phyloP scores from a whole-genome alignment of 257 asterid genomes.

The Agastache rugosa region DNA sequence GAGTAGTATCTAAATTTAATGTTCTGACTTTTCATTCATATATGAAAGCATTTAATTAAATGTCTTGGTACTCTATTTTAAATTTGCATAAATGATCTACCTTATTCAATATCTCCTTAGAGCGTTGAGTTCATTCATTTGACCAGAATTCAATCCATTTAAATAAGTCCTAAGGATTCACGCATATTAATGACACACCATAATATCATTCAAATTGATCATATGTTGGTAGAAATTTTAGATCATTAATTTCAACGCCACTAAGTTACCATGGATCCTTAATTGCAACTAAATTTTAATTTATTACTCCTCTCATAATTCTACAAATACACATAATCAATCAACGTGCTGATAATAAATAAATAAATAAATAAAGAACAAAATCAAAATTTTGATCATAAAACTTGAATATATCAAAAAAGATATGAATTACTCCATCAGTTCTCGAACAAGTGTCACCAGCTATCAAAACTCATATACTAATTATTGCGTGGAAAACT shows the following conservation, averaged over 20 bases:
- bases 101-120: constrained; percentile 16
- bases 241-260: neutral
- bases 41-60: constrained; percentile 39
- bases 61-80: neutral
- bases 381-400: neutral
- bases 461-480: too few species aligned
- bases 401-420: too few species aligned
- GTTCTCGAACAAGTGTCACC: too few species aligned
- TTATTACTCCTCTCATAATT: too few species aligned
- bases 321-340: too few species aligned
- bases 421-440: neutral
- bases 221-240: neutral
- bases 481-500: too few species aligned
- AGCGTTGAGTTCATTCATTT: constrained; percentile 36
- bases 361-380: too few species aligned
- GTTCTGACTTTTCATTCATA: constrained; percentile 34
- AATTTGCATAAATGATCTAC: constrained; percentile 21
- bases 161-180: constrained; percentile 26
- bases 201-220: neutral
- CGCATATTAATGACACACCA: constrained; percentile 20
- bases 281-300: neutral
- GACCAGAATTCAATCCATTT: constrained; percentile 29
- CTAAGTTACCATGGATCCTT: too few species aligned
- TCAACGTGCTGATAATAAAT: too few species aligned
- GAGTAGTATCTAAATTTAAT: neutral